Conservation (phyloP, 164 flowering plant genomes). For the Vitis labrusca region DNA sequence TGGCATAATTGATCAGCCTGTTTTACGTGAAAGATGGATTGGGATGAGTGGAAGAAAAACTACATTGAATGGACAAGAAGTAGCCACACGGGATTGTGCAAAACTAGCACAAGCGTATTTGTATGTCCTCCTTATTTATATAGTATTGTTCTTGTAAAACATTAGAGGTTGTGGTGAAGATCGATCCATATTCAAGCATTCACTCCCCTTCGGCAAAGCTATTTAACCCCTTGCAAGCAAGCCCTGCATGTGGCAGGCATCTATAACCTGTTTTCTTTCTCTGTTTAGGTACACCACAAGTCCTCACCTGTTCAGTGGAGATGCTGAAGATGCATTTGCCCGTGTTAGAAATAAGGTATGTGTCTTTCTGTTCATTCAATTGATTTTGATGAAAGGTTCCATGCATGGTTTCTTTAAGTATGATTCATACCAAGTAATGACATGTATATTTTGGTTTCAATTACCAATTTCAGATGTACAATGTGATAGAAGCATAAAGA, state of each 20-base stretch:
- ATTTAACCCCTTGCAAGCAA: background rate
- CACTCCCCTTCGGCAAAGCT: background rate
- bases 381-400: background rate
- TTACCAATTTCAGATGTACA: too few species aligned
- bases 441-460: too few species aligned
- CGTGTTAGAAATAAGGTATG: conserved; percentile 88
- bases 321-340: conserved; percentile 80
- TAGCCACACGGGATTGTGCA: conserved; percentile 73
- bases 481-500: too few species aligned
- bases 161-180: background rate
- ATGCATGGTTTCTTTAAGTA: background rate
- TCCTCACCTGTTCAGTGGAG: conserved; percentile 85
- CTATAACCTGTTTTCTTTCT: conserved; percentile 1
- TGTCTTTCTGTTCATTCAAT: background rate
- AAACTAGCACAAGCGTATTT: conserved; percentile 80
- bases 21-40: conserved; percentile 91
- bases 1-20: conserved; percentile 93
- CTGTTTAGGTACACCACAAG: conserved; percentile 87
- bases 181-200: too few species aligned
- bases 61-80: conserved; percentile 76
- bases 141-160: conserved; percentile 1
- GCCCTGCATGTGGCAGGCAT: background rate
- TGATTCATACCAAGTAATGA: too few species aligned
- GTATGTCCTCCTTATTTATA: conserved; percentile 38
- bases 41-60: conserved; percentile 81